Evolutionary conservation across 257 asterid genomes (phyloP).

Genomic region (Parsonsia alboflavescens): DNA sequence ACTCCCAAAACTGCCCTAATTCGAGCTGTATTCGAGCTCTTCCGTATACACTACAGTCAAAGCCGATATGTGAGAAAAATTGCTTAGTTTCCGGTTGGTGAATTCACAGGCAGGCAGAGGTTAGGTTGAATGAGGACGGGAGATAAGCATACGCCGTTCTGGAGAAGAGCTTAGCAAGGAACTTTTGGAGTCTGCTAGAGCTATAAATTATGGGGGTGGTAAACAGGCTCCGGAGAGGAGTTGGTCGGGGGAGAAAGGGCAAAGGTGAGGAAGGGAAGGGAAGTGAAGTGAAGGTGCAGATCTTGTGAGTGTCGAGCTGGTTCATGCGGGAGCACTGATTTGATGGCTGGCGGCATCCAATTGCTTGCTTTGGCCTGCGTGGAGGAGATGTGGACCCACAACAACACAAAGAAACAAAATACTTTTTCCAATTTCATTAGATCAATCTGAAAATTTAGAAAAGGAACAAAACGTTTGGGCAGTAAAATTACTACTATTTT

Average conservation of each 20-base stretch:
- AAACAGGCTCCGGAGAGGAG: neutral
- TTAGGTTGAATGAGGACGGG: neutral
- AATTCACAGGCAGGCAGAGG: neutral
- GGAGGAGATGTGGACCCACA: neutral
- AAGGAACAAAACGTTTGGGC: neutral
- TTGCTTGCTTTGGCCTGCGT: neutral
- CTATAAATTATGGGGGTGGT: neutral
- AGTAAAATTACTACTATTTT: no score
- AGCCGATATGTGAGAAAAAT: neutral
- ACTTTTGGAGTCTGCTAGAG: neutral
- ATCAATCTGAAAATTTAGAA: no score
- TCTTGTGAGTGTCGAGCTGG: constrained; percentile 18
- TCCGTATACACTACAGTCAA: neutral
- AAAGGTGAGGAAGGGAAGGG: constrained; percentile 1
- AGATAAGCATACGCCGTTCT: neutral
- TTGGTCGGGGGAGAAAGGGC: neutral
- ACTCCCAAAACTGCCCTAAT: neutral
- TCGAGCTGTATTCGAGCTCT: neutral
- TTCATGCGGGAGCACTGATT: neutral
- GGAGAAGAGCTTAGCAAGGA: neutral
- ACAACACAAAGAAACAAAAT: neutral
- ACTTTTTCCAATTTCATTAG: neutral
- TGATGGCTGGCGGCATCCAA: neutral
- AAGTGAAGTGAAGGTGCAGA: constrained; percentile 19
- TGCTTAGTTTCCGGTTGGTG: neutral